Evolutionary conservation across 805 yeast species (phyloP).

Genomic region (Cyberlindnera amylophila): DNA sequence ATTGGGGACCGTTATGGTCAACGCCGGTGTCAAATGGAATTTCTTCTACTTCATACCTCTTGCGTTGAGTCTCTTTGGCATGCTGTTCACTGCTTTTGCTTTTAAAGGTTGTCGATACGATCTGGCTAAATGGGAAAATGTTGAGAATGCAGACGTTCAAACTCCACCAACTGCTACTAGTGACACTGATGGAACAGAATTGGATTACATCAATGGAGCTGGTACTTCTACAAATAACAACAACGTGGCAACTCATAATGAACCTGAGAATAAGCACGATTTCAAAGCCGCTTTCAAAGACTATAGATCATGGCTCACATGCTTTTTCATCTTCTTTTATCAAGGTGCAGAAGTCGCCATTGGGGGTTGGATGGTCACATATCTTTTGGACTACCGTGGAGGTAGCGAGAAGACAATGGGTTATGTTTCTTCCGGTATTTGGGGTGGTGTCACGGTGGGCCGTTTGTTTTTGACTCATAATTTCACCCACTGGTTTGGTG

Average conservation of each 20-base stretch:
- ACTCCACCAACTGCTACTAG: slow-evolving; percentile 1
- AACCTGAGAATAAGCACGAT: slow-evolving; percentile 12
- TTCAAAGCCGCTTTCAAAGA: slow-evolving; percentile 36
- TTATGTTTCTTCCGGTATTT: slow-evolving; percentile 59
- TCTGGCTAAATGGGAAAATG: slow-evolving; percentile 18
- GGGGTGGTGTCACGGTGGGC: slow-evolving; percentile 63
- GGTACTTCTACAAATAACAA: not conserved
- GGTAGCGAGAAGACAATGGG: slow-evolving; percentile 43
- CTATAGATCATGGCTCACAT: slow-evolving; percentile 45
- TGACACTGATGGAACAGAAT: not conserved
- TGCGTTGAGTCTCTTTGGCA: slow-evolving; percentile 36
- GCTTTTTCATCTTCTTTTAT: slow-evolving; percentile 53
- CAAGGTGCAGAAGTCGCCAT: slow-evolving; percentile 62
- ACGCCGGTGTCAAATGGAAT: slow-evolving; percentile 52
- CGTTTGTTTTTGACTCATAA: slow-evolving; percentile 45
- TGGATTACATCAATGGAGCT: slow-evolving; percentile 2
- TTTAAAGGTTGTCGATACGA: slow-evolving; percentile 47
- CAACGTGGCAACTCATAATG: no score
- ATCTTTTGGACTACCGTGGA: slow-evolving; percentile 46
- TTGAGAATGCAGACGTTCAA: slow-evolving; percentile 13
- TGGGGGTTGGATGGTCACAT: slow-evolving; percentile 67
- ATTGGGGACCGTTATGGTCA: slow-evolving; percentile 51
- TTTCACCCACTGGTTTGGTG: slow-evolving; percentile 38
- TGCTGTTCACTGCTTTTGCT: slow-evolving; percentile 34
- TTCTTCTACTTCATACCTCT: slow-evolving; percentile 50